Evolutionary conservation across 116 monocot species (phyloP).

Genomic region (Posidonia oceanica): DNA sequence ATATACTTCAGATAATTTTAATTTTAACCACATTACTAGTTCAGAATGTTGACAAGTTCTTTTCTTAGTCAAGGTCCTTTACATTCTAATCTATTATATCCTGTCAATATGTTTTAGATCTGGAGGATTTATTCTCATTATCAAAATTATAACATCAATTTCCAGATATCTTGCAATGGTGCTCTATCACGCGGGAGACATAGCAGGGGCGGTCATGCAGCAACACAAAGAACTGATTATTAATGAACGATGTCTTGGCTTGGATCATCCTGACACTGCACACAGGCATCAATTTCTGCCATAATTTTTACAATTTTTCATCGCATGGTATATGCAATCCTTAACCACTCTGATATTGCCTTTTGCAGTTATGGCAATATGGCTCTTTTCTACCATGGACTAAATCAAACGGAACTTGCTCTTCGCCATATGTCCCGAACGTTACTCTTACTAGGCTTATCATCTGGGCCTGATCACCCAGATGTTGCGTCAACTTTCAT

Average conservation of each 20-base stretch:
- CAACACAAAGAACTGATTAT: slow-evolving; percentile 97
- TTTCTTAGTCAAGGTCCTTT: no score
- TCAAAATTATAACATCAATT: background rate
- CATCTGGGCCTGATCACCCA: slow-evolving; percentile 87
- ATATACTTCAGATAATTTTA: no score
- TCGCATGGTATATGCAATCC: background rate
- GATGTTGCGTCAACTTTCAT: slow-evolving; percentile 93
- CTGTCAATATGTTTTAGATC: no score
- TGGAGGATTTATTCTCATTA: no score
- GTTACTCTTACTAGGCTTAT: slow-evolving; percentile 60
- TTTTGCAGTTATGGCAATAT: slow-evolving; percentile 89
- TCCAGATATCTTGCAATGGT: slow-evolving; percentile 87
- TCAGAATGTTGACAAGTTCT: no score
- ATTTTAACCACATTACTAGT: no score
- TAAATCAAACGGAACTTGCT: slow-evolving; percentile 88
- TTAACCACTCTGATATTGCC: background rate
- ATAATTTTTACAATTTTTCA: background rate
- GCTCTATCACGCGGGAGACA: slow-evolving; percentile 90
- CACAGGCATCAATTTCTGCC: slow-evolving; percentile 45
- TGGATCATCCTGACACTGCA: slow-evolving; percentile 98
- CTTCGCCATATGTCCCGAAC: slow-evolving; percentile 82
- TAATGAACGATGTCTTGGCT: slow-evolving; percentile 87
- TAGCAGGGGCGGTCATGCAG: slow-evolving; percentile 86
- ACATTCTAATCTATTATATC: no score
- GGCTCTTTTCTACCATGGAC: slow-evolving; percentile 93